phyloP scores from a whole-genome alignment of 1,284 basidiomycete genomes.

The Malassezia cuniculi region DNA sequence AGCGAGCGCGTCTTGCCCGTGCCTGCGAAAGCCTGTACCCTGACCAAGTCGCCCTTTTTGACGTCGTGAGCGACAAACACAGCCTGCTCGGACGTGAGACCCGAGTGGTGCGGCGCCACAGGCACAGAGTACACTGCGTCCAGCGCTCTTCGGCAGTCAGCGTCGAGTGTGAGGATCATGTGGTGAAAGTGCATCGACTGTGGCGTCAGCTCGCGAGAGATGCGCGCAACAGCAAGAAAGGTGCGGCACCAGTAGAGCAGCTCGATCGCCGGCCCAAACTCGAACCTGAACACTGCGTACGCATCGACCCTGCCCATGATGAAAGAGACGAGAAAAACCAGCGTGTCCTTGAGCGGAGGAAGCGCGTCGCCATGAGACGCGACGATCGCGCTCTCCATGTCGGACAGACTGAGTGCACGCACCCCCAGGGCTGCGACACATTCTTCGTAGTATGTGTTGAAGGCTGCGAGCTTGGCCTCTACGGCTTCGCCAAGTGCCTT shows the following conservation, averaged over 20 bases:
- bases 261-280: constrained; percentile 20
- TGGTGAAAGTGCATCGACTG: constrained; percentile 14
- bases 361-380: not conserved
- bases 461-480: constrained; percentile 11
- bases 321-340: constrained; percentile 14
- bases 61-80: constrained; percentile 24
- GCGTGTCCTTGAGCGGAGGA: constrained; percentile 14
- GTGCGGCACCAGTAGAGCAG: constrained; percentile 25
- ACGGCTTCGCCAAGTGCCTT: not conserved
- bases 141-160: constrained; percentile 21
- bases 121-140: constrained; percentile 19
- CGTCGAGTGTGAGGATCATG: constrained; percentile 23
- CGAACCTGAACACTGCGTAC: constrained; percentile 19
- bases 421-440: constrained; percentile 17
- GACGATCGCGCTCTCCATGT: constrained; percentile 11
- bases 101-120: not conserved
- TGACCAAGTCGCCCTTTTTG: constrained; percentile 23
- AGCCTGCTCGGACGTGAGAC: constrained; percentile 33
- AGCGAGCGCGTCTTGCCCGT: constrained; percentile 37
- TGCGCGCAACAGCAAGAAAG: constrained; percentile 24
- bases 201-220: constrained; percentile 18
- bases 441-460: constrained; percentile 7
- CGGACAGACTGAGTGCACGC: constrained; percentile 16
- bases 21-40: constrained; percentile 35
- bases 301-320: constrained; percentile 20